Evolutionary conservation across 202 grass and related monocot genomes (phyloP).

Genomic region (Panicum virgatum): DNA sequence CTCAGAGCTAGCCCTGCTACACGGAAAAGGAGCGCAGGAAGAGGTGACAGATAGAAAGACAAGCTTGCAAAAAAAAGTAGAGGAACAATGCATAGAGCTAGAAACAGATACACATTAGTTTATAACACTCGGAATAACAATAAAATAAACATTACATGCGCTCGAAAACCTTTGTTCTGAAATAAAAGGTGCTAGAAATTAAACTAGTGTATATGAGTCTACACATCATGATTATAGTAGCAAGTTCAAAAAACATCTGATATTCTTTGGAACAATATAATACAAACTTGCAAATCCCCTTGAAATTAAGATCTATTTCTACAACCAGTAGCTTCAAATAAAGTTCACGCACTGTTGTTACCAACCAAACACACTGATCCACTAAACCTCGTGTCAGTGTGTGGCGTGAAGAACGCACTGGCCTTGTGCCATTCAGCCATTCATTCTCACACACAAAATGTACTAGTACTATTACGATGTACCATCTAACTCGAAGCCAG

Average conservation of each 20-base stretch:
- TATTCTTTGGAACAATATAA: constrained; percentile 29
- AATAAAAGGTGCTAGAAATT: background rate
- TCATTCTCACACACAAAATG: constrained; percentile 20
- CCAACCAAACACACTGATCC: constrained; percentile 47
- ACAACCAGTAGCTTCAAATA: background rate
- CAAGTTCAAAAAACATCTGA: constrained; percentile 1
- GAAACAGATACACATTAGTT: background rate
- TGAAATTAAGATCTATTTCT: constrained; percentile 7
- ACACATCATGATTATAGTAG: background rate
- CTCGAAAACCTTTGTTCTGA: constrained; percentile 18
- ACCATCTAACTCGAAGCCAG: constrained; percentile 43
- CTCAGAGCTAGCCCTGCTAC: constrained; percentile 62
- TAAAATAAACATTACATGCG: constrained; percentile 31
- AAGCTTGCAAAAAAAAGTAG: no score
- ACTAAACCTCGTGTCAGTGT: background rate
- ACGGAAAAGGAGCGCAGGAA: constrained; percentile 36
- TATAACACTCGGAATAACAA: constrained; percentile 13
- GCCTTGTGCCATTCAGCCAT: background rate
- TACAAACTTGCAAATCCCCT: constrained; percentile 34
- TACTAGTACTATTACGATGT: constrained; percentile 28
- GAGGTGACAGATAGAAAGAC: constrained; percentile 53
- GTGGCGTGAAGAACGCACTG: constrained; percentile 16
- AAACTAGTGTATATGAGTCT: background rate
- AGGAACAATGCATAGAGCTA: no score
- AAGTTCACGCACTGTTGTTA: background rate